Percentiles rank a stretch among this genome's conserved stretches.
phyloP scores from a whole-genome alignment of 2,329 filamentous ascomycete species.

The Ceratocystis lukuohia region DNA sequence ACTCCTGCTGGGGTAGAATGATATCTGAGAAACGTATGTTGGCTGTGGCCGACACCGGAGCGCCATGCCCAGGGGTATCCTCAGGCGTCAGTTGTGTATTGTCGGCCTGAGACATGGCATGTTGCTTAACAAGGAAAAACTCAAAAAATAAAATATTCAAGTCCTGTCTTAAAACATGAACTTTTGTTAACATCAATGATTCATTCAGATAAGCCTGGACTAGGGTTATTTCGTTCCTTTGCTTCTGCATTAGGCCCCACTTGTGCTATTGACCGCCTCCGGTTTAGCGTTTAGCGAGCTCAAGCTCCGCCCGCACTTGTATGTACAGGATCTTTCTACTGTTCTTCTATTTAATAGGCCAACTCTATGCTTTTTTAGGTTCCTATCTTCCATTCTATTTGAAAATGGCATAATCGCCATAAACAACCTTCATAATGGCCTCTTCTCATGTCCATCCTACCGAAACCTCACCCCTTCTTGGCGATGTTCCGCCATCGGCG shows the following conservation, averaged over 20 bases:
- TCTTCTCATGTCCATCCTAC: not conserved
- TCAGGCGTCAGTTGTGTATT: too few species aligned
- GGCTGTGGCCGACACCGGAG: not conserved
- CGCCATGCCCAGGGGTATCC: not conserved
- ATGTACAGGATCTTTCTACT: not conserved
- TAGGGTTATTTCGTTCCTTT: too few species aligned
- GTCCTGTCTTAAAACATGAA: too few species aligned
- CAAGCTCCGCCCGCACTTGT: not conserved
- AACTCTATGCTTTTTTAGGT: not conserved
- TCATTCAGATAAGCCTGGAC: too few species aligned
- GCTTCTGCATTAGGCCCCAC: too few species aligned
- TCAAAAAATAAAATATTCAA: too few species aligned
- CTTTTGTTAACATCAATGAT: too few species aligned
- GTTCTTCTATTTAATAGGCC: not conserved
- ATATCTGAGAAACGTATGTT: conserved; percentile 28
- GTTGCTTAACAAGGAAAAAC: too few species aligned
- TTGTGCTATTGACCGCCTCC: too few species aligned
- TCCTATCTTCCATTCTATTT: not conserved
- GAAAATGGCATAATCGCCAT: not conserved
- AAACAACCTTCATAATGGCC: not conserved
- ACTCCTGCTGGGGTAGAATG: conserved; percentile 42
- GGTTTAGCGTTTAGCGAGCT: too few species aligned
- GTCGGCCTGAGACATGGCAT: too few species aligned
- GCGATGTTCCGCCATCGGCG: not conserved
- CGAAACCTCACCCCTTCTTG: conserved; percentile 16